phyloP scores from a whole-genome alignment of 2,329 filamentous ascomycete species.

The Paecilomyces fulvus region DNA sequence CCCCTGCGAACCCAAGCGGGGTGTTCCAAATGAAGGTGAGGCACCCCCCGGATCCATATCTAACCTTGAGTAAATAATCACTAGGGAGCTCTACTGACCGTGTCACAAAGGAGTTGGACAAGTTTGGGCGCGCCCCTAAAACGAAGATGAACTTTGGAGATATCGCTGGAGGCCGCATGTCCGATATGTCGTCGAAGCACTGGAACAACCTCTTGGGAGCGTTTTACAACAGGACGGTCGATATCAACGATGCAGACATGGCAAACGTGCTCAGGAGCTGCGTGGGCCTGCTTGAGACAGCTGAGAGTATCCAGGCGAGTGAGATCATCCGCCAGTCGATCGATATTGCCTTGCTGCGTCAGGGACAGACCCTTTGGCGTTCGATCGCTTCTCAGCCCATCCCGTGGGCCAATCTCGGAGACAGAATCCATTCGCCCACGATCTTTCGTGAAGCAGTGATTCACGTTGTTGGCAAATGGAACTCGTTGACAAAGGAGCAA shows the following conservation, averaged over 20 bases:
- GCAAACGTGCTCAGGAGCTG: conserved; percentile 31
- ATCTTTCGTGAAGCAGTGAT: conserved; percentile 25
- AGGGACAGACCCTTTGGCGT: conserved; percentile 39
- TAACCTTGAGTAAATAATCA: neutral
- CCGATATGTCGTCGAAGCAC: conserved; percentile 13
- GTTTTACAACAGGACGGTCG: conserved; percentile 37
- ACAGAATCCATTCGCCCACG: conserved; percentile 37
- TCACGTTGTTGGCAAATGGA: conserved; percentile 25
- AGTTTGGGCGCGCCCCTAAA: conserved; percentile 20
- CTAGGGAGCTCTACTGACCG: conserved; percentile 1
- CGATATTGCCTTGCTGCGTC: conserved; percentile 40
- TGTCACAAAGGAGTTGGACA: conserved; percentile 23
- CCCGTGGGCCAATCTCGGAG: conserved; percentile 39
- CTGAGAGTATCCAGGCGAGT: conserved; percentile 39
- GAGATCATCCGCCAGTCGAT: conserved; percentile 36
- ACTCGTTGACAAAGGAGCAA: conserved; percentile 10
- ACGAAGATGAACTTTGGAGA: neutral
- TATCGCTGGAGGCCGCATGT: neutral
- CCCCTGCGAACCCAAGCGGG: conserved; percentile 4
- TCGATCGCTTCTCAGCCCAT: conserved; percentile 36
- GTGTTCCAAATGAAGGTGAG: conserved; percentile 6
- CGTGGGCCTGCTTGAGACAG: conserved; percentile 35
- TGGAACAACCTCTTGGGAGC: conserved; percentile 40
- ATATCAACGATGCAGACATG: conserved; percentile 33
- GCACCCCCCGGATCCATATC: neutral